Evolutionary conservation across 495 filamentous ascomycete species (phyloP).

Genomic region (Niebla homalea): DNA sequence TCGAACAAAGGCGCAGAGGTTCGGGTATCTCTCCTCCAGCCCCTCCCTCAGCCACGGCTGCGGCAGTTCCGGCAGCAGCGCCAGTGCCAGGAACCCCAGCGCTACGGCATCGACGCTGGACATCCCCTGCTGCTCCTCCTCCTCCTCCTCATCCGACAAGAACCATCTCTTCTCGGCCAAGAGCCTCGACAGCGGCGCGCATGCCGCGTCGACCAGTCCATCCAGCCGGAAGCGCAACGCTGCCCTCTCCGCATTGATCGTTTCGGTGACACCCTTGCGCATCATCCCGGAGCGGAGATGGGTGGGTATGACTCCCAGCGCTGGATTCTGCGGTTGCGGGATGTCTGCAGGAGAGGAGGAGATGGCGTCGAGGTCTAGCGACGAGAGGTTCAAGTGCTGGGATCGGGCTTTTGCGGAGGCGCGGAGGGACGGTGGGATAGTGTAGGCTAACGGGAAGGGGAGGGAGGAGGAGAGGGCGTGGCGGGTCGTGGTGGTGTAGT

Average conservation of each 20-base stretch:
- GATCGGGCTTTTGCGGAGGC: slow-evolving; percentile 53
- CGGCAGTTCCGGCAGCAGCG: slow-evolving; percentile 55
- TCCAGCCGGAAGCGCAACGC: slow-evolving; percentile 53
- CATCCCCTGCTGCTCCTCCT: slow-evolving; percentile 25
- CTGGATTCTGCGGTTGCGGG: slow-evolving; percentile 8
- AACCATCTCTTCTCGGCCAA: slow-evolving; percentile 40
- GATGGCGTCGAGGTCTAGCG: slow-evolving; percentile 45
- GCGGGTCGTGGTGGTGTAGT: slow-evolving; percentile 60
- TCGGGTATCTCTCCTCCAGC: slow-evolving; percentile 42
- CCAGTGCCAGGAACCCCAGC: slow-evolving; percentile 63
- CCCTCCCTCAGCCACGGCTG: slow-evolving; percentile 55
- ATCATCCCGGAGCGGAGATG: slow-evolving; percentile 10
- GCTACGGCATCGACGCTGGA: slow-evolving; percentile 67
- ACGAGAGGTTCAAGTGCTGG: slow-evolving; percentile 59
- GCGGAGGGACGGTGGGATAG: slow-evolving; percentile 54
- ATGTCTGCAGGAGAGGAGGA: slow-evolving; percentile 22
- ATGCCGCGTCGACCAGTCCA: slow-evolving; percentile 50
- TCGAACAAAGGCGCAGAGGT: slow-evolving; percentile 41
- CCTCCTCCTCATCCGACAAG: slow-evolving; percentile 30
- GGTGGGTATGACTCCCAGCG: slow-evolving; percentile 4
- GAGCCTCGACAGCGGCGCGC: slow-evolving; percentile 52
- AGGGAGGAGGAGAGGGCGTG: slow-evolving; percentile 65
- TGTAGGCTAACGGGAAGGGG: slow-evolving; percentile 73
- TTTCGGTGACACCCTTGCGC: slow-evolving; percentile 16
- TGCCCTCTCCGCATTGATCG: slow-evolving; percentile 21